Percentiles rank a stretch among this genome's conserved stretches.
These are phyloP conservation scores for Aspergillus novofumigatus DNA, from an alignment of 2,329 filamentous ascomycete species.

Conservation along the genomic window DNA sequence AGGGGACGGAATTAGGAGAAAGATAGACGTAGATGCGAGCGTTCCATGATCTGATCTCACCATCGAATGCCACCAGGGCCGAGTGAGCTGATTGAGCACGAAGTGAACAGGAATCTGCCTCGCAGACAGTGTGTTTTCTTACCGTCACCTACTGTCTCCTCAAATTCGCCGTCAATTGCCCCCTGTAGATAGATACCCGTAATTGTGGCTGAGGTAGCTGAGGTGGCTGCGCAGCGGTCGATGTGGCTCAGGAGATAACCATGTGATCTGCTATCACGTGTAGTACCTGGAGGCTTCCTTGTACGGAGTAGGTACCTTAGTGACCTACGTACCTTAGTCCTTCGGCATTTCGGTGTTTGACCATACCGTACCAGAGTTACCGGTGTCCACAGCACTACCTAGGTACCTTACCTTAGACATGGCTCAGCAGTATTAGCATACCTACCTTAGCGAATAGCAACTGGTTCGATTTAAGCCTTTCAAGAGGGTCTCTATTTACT, in stretches of 20 bases:
- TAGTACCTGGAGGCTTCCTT: too few relatives aligned
- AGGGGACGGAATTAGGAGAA: slow-evolving; percentile 17
- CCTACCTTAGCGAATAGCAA: background rate
- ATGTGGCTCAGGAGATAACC: background rate
- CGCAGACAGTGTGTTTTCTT: background rate
- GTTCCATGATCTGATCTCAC: slow-evolving; percentile 18
- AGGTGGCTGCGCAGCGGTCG: background rate
- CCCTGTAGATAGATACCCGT: slow-evolving; percentile 9
- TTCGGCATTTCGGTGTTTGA: background rate
- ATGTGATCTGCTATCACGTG: slow-evolving; percentile 3
- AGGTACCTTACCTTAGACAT: background rate
- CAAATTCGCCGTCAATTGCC: background rate
- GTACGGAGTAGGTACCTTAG: too few relatives aligned
- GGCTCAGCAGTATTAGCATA: background rate
- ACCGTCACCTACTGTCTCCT: background rate
- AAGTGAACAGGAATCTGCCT: background rate
- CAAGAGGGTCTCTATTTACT: background rate
- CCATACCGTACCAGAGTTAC: background rate
- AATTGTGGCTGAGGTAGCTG: slow-evolving; percentile 9
- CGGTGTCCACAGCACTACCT: background rate
- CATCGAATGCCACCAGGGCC: slow-evolving; percentile 10
- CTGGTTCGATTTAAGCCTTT: background rate
- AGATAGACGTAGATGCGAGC: slow-evolving; percentile 9
- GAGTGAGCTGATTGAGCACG: slow-evolving; percentile 4
- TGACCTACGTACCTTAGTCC: background rate